Evolutionary conservation across 305 asterid genomes (phyloP), one percentile per base, ranked within the genome.

Genomic region (Rubia occidens): DNA sequence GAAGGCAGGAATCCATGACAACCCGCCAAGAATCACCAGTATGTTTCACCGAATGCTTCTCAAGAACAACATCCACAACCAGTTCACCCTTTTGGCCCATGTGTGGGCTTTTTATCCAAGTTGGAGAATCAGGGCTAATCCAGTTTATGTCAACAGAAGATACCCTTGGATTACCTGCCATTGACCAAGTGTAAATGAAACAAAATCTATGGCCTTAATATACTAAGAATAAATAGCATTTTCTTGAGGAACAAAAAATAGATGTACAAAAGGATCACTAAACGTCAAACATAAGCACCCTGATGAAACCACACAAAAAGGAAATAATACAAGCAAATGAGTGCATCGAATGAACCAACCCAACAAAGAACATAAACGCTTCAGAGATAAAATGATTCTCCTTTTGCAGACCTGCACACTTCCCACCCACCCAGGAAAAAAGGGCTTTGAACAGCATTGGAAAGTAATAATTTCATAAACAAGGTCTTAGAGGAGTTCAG

Each of bases 21-120:
- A 87, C 76, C 80, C 99, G 85, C 99, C 99, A 94, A 24, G 96
- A 88, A 82, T 94, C 97, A 62, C 97, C 99, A 69, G 87, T 88
- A 78, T 85, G 83, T 74, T 61, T 83, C 13, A 89, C 89, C 64
- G 94, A 90, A 69, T 85, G 88, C 80, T 86, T 94, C 82, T 91
- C 96, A 66, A 94, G 89, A 74, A 77, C 75, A 75, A 91, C 77
- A 74, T 91, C 99, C 70, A 94, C 39, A 74, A 90, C 96, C 83
- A 87, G 78, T 78, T 94, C 99, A 79, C 97, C 97, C 60, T 76
- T 81, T 37, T 80, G 83, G 71, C 78, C 83, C 82, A 78, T 86
- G 74, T 75, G 47, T 55, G 87, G 89, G 81, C 85, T 86, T 80
- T 89, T 87, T 66, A 85, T 83, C 96, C 92, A 90, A 75, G 91